Evolutionary conservation across 2,329 filamentous ascomycete species (phyloP).

Genomic region (Diplodia scrobiculata): DNA sequence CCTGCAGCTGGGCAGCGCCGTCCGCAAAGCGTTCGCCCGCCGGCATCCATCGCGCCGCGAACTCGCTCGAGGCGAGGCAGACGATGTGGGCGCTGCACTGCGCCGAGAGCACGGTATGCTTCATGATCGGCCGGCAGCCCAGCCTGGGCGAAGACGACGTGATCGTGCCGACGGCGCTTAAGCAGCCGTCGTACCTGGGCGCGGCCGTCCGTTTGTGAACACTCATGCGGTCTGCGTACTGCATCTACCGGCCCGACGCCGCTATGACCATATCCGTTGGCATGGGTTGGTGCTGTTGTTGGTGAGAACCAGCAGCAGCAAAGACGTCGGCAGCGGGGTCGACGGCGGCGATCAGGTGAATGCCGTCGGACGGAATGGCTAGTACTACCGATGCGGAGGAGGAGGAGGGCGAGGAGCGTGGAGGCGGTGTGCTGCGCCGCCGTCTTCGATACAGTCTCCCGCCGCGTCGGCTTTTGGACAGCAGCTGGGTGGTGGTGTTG

Average conservation of each 20-base stretch:
- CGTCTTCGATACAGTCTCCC: not conserved
- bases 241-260: not conserved
- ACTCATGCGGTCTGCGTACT: not conserved
- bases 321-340: too few relatives aligned
- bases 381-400: not conserved
- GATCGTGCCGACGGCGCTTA: not conserved
- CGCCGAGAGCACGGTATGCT: conserved; percentile 1
- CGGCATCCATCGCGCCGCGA: not conserved
- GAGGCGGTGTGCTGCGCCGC: too few relatives aligned
- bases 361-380: too few relatives aligned
- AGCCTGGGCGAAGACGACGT: not conserved
- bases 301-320: too few relatives aligned
- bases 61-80: not conserved
- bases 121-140: not conserved
- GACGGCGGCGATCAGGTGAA: too few relatives aligned
- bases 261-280: not conserved
- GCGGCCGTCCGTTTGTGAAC: not conserved
- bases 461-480: not conserved
- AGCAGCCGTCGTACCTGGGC: not conserved
- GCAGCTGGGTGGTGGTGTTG: not conserved
- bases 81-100: not conserved
- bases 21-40: not conserved
- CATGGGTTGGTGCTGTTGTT: not conserved
- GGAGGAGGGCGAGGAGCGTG: too few relatives aligned
- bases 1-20: not conserved